Percentiles rank a stretch among this genome's conserved stretches.
Evolutionary conservation across 176 grass and related monocot species (phyloP).

Genomic region (Oryza brachyantha): DNA sequence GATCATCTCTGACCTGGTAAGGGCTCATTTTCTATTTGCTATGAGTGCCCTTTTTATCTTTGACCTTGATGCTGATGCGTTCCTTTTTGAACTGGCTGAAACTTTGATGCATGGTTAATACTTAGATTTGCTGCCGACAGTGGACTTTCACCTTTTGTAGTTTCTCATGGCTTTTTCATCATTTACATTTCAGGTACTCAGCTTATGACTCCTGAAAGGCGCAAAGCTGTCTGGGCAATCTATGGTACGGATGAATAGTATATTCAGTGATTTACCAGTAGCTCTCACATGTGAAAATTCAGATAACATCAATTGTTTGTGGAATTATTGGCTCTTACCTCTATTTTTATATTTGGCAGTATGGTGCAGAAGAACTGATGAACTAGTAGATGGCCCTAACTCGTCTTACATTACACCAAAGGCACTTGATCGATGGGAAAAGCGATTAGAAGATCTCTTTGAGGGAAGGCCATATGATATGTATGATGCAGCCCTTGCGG

Average conservation of each 20-base stretch:
- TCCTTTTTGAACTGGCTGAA: not conserved
- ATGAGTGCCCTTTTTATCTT: not conserved
- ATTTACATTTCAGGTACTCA: conserved; percentile 63
- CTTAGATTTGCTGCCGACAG: not conserved
- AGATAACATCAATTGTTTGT: not conserved
- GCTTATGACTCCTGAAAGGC: conserved; percentile 87
- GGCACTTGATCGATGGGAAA: conserved; percentile 87
- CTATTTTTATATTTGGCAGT: conserved; percentile 27
- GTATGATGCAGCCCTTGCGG: conserved; percentile 80
- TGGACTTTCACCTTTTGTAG: not conserved
- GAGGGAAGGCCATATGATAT: conserved; percentile 81
- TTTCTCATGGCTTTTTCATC: not conserved
- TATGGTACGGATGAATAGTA: conserved; percentile 38
- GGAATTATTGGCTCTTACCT: not conserved
- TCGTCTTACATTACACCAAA: conserved; percentile 78
- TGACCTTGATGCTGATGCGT: too few species aligned
- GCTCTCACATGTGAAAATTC: not conserved
- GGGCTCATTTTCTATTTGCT: not conserved
- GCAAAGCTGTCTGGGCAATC: conserved; percentile 93
- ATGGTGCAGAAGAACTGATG: conserved; percentile 99
- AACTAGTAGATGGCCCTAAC: conserved; percentile 94
- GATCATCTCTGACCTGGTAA: conserved; percentile 15
- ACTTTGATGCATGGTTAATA: not conserved
- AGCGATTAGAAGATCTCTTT: conserved; percentile 74
- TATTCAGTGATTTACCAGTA: not conserved